Conservation (phyloP, 345 rosid species). For the Ceriops decandra region DNA sequence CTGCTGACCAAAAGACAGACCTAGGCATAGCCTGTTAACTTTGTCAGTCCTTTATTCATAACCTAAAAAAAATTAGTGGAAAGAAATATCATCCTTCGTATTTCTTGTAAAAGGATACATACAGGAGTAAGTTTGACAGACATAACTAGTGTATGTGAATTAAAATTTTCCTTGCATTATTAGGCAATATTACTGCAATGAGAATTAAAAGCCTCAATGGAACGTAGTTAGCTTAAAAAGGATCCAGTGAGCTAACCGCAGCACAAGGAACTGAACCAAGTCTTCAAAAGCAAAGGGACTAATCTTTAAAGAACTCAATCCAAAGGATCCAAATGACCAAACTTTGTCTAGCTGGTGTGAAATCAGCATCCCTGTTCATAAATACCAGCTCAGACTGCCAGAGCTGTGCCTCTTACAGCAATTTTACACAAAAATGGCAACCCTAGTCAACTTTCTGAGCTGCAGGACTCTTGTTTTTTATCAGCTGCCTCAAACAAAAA, state of each 20-base stretch:
- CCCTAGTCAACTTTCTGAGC: slow-evolving; percentile 21
- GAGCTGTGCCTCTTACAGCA: slow-evolving; percentile 4
- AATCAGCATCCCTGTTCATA: background rate
- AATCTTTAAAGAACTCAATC: slow-evolving; percentile 17
- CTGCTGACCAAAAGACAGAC: too few species aligned
- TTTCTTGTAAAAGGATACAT: background rate
- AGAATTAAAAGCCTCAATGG: slow-evolving; percentile 1
- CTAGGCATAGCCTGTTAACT: too few species aligned
- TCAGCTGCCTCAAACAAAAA: slow-evolving; percentile 47
- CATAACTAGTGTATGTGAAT: background rate
- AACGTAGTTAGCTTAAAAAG: slow-evolving; percentile 34
- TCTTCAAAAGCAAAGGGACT: slow-evolving; percentile 23
- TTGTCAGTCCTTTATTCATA: too few species aligned
- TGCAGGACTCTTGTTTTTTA: slow-evolving; percentile 17
- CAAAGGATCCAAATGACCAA: slow-evolving; percentile 2
- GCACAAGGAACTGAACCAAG: slow-evolving; percentile 20
- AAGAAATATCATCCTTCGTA: background rate
- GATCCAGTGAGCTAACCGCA: slow-evolving; percentile 20
- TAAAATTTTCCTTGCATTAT: slow-evolving; percentile 7
- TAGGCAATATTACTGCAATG: slow-evolving; percentile 10
- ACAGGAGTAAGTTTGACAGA: background rate
- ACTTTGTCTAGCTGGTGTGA: background rate
- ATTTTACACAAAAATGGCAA: background rate
- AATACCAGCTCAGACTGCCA: slow-evolving; percentile 1
- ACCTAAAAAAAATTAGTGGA: background rate